Conservation (phyloP, 768 basidiomycete genomes). For the Phanerochaete carnosa region DNA sequence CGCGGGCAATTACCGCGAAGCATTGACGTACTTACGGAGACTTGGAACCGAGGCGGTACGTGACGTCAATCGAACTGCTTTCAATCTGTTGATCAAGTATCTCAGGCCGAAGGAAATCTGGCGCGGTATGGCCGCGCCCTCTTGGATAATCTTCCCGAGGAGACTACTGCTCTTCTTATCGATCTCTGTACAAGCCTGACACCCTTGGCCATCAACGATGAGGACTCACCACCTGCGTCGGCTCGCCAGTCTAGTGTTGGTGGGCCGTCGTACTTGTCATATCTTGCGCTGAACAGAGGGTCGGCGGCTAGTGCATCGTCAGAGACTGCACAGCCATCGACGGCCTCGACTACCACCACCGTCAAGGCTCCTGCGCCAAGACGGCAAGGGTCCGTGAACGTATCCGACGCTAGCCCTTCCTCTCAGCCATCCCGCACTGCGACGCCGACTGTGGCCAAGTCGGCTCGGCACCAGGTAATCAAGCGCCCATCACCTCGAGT, state of each 20-base stretch:
- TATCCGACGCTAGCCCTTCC: slow-evolving; percentile 26
- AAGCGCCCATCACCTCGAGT: slow-evolving; percentile 75
- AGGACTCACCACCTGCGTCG: slow-evolving; percentile 28
- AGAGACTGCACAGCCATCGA: slow-evolving; percentile 12
- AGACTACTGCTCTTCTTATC: slow-evolving; percentile 88
- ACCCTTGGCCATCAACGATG: slow-evolving; percentile 39
- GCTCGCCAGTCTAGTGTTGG: slow-evolving; percentile 26
- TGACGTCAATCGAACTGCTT: slow-evolving; percentile 12
- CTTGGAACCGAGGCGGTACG: slow-evolving; percentile 79
- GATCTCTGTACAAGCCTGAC: slow-evolving; percentile 80
- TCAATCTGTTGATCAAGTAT: not conserved
- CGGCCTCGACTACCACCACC: slow-evolving; percentile 14
- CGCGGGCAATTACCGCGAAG: slow-evolving; percentile 76
- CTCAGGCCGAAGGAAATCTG: slow-evolving; percentile 82
- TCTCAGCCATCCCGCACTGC: slow-evolving; percentile 19
- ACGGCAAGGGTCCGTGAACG: slow-evolving; percentile 2
- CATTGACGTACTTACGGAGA: slow-evolving; percentile 73
- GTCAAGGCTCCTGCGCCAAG: not conserved
- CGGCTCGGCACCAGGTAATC: slow-evolving; percentile 27
- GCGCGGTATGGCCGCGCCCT: slow-evolving; percentile 87
- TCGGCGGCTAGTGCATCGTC: slow-evolving; percentile 21
- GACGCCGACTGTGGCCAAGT: slow-evolving; percentile 10
- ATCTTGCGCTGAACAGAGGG: slow-evolving; percentile 66
- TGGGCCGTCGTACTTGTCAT: slow-evolving; percentile 71
- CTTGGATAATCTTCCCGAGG: slow-evolving; percentile 76